A percentile compares a stretch with the other conserved stretches of the same genome.
phyloP scores from a whole-genome alignment of 345 rosid species.

The Abelmoschus esculentus region DNA sequence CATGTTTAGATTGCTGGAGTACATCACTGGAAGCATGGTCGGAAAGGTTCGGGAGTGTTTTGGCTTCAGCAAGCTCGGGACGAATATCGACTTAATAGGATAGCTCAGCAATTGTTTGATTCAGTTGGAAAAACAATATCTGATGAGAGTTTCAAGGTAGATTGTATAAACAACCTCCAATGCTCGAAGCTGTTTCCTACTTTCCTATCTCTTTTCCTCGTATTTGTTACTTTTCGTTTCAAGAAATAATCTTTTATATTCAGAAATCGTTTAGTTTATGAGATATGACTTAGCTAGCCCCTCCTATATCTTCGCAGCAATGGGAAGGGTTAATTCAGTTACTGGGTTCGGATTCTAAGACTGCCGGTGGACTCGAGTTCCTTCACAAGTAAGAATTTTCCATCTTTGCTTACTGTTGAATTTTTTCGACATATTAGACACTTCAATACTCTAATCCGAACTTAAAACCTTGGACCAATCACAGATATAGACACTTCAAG shows the following conservation, averaged over 20 bases:
- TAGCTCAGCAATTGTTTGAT: conserved; percentile 81
- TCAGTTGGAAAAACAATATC: conserved; percentile 90
- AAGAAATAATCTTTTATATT: not conserved
- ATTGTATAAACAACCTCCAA: not conserved
- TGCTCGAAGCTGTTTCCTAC: not conserved
- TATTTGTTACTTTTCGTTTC: not conserved
- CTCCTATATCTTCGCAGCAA: conserved; percentile 50
- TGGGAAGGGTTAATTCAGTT: conserved; percentile 92
- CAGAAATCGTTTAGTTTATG: not conserved
- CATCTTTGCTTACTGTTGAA: not conserved
- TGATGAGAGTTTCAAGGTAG: conserved; percentile 86
- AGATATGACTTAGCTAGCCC: not conserved
- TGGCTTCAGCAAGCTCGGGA: conserved; percentile 95
- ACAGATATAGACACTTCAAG: conserved; percentile 92
- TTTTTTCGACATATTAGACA: not conserved
- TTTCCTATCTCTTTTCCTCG: not conserved
- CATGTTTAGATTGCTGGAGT: conserved; percentile 70
- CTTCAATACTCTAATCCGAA: not conserved
- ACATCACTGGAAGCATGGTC: conserved; percentile 93
- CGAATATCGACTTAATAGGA: conserved; percentile 59
- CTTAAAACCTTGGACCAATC: conserved; percentile 8
- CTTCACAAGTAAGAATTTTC: conserved; percentile 60
- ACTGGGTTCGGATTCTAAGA: conserved; percentile 71
- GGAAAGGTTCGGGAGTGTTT: conserved; percentile 73
- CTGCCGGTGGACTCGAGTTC: conserved; percentile 88